A percentile compares a stretch with the other conserved stretches of the same genome.
phyloP scores from a whole-genome alignment of 1,139 yeast species.

The Sugiyamaella paludigena region DNA sequence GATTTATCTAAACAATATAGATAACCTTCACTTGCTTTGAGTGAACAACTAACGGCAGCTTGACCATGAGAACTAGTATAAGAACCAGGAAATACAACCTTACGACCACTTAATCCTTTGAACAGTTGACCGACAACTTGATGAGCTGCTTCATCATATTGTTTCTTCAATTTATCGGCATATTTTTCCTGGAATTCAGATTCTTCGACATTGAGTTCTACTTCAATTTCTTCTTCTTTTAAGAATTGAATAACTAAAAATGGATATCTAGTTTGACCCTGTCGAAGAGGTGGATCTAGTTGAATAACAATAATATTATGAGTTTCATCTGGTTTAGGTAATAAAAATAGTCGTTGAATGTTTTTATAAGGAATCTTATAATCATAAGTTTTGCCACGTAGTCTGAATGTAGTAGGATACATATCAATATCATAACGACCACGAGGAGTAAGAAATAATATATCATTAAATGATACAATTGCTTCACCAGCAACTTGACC shows the following conservation, averaged over 20 bases:
- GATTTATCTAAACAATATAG: constrained; percentile 88
- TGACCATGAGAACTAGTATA: constrained; percentile 63
- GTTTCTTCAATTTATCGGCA: constrained; percentile 68
- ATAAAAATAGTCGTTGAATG: constrained; percentile 83
- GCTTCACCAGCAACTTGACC: constrained; percentile 97
- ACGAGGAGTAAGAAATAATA: constrained; percentile 87
- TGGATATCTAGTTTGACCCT: constrained; percentile 96
- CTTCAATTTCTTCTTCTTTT: constrained; percentile 86
- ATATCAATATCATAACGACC: constrained; percentile 98
- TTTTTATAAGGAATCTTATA: constrained; percentile 91
- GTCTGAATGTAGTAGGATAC: constrained; percentile 82
- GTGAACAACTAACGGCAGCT: constrained; percentile 86
- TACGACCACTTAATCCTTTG: constrained; percentile 84
- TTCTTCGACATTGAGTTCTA: constrained; percentile 82
- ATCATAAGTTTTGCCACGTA: constrained; percentile 97
- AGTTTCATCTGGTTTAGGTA: constrained; percentile 92
- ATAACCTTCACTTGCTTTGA: constrained; percentile 94
- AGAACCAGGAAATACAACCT: constrained; percentile 83
- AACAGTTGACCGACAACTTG: constrained; percentile 85
- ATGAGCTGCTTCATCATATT: constrained; percentile 80
- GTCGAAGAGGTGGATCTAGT: constrained; percentile 89
- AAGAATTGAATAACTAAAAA: constrained; percentile 86
- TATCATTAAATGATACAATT: constrained; percentile 90
- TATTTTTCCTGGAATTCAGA: constrained; percentile 76
- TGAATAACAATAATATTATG: constrained; percentile 86